phyloP scores from a whole-genome alignment of 2,329 filamentous ascomycete genomes.

The Niveomyces coronatus region DNA sequence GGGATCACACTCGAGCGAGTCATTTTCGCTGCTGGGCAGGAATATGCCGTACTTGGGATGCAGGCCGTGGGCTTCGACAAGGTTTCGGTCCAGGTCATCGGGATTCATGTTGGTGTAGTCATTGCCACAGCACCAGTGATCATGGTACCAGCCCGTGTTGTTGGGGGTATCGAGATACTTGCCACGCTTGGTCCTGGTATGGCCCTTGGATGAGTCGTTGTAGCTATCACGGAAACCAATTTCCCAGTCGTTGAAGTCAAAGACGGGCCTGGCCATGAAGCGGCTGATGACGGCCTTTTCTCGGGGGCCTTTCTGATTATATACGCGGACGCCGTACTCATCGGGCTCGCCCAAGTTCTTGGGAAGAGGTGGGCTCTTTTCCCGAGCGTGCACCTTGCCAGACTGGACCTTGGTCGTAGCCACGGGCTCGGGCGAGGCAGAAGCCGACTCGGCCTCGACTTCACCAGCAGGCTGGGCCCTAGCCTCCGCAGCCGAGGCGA shows the following conservation, averaged over 20 bases:
- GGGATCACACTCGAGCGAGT: slow-evolving; percentile 28
- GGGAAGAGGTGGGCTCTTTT: slow-evolving; percentile 28
- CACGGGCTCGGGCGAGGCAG: slow-evolving; percentile 25
- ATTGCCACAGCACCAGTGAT: slow-evolving; percentile 42
- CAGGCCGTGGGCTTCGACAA: slow-evolving; percentile 38
- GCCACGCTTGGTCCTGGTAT: slow-evolving; percentile 41
- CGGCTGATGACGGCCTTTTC: slow-evolving; percentile 41
- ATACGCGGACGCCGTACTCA: slow-evolving; percentile 39
- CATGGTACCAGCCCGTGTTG: slow-evolving; percentile 42
- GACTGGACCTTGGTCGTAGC: slow-evolving; percentile 18
- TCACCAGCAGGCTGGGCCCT: slow-evolving; percentile 25
- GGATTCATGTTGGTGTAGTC: slow-evolving; percentile 39
- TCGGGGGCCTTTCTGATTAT: slow-evolving; percentile 28
- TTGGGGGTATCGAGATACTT: slow-evolving; percentile 45
- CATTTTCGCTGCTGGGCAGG: slow-evolving; percentile 36
- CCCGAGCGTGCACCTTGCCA: slow-evolving; percentile 22
- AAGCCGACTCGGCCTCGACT: slow-evolving; percentile 25
- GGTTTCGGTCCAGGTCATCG: slow-evolving; percentile 40
- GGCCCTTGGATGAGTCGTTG: slow-evolving; percentile 44
- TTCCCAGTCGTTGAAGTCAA: slow-evolving; percentile 40
- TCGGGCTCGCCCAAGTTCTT: slow-evolving; percentile 37
- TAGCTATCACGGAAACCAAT: slow-evolving; percentile 51
- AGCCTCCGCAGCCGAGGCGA: slow-evolving; percentile 28
- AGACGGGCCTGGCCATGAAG: slow-evolving; percentile 36
- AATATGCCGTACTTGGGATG: slow-evolving; percentile 46